Evolutionary conservation across 2,329 filamentous ascomycete genomes (phyloP).

Genomic region (Penicillium digitatum): DNA sequence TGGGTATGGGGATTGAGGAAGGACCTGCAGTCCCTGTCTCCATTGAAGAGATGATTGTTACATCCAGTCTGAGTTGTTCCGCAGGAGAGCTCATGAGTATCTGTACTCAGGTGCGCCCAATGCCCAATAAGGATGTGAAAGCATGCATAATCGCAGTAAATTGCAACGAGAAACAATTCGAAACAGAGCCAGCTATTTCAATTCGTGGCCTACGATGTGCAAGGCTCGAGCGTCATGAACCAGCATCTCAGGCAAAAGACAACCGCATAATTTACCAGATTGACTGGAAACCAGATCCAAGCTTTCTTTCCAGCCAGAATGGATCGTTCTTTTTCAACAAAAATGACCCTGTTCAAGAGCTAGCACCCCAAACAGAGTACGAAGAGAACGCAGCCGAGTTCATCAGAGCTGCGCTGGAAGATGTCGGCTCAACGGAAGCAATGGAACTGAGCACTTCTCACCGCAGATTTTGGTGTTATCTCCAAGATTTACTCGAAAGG

Average conservation of each 20-base stretch:
- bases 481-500: conserved; percentile 3
- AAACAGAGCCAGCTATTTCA: conserved; percentile 7
- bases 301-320: conserved; percentile 6
- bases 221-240: conserved; percentile 6
- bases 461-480: conserved; percentile 5
- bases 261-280: conserved; percentile 15
- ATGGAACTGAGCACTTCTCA: not conserved
- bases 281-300: conserved; percentile 21
- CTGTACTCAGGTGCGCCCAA: conserved; percentile 7
- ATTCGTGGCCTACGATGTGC: conserved; percentile 17
- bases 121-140: not conserved
- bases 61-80: not conserved
- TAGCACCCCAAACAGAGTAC: not conserved
- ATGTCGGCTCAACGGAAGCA: not conserved
- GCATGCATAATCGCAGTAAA: conserved; percentile 16
- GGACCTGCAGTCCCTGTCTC: conserved; percentile 22
- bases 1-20: conserved; percentile 5
- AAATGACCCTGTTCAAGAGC: not conserved
- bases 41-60: conserved; percentile 21
- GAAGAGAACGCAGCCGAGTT: not conserved
- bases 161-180: not conserved
- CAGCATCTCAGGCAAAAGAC: not conserved
- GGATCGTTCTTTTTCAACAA: not conserved
- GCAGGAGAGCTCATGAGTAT: conserved; percentile 12
- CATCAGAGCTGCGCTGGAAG: conserved; percentile 3